Evolutionary conservation across 805 yeast genomes (phyloP).

Genomic region (Yarrowia sp.): DNA sequence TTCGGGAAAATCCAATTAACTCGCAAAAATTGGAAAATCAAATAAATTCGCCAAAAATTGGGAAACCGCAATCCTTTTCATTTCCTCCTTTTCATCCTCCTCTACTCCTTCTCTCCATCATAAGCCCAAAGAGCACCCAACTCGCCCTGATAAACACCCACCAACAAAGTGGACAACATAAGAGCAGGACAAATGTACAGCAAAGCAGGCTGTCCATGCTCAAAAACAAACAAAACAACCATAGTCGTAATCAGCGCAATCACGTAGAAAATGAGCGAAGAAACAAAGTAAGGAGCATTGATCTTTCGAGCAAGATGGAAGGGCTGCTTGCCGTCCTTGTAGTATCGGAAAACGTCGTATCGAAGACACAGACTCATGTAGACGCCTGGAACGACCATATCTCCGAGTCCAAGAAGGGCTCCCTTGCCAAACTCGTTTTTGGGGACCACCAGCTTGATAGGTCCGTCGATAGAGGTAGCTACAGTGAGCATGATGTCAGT

Average conservation of each 20-base stretch:
- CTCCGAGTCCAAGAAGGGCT: slow-evolving; percentile 61
- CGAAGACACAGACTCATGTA: slow-evolving; percentile 52
- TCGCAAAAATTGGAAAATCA: neutral
- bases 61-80: too few relatives aligned
- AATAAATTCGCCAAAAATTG: neutral
- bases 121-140: slow-evolving; percentile 41
- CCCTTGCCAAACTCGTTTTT: slow-evolving; percentile 27
- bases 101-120: slow-evolving; percentile 32
- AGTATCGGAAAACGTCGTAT: slow-evolving; percentile 49
- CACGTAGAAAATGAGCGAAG: slow-evolving; percentile 48
- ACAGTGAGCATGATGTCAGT: slow-evolving; percentile 61
- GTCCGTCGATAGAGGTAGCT: slow-evolving; percentile 54
- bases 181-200: slow-evolving; percentile 57
- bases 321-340: slow-evolving; percentile 34
- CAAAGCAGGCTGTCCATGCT: slow-evolving; percentile 64
- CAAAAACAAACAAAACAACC: slow-evolving; percentile 40
- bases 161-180: slow-evolving; percentile 37
- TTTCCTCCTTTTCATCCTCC: too few relatives aligned
- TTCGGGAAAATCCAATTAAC: too few relatives aligned
- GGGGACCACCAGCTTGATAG: slow-evolving; percentile 51
- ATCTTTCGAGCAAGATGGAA: slow-evolving; percentile 36
- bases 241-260: slow-evolving; percentile 48
- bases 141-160: slow-evolving; percentile 46
- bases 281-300: slow-evolving; percentile 47
- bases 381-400: slow-evolving; percentile 58